These are phyloP conservation scores for Choanephora cucurbitarum DNA, from an alignment of 371 early-diverging fungal genomes.

Conservation along the genomic window DNA sequence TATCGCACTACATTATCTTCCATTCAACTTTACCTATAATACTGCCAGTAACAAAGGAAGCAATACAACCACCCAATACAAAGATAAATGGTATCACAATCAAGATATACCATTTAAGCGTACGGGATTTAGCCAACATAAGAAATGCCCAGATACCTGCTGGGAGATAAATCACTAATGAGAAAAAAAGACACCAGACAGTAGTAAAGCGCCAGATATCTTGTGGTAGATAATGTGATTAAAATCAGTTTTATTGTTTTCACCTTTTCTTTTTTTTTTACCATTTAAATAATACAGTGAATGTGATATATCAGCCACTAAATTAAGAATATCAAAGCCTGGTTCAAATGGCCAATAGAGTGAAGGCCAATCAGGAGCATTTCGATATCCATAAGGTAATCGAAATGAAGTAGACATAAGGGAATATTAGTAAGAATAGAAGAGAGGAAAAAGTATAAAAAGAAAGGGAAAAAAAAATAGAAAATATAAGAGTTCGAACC, in stretches of 20 bases:
- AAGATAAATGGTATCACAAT: constrained; percentile 55
- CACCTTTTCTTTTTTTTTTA: constrained; percentile 11
- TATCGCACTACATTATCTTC: background rate
- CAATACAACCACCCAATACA: constrained; percentile 51
- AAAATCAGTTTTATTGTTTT: background rate
- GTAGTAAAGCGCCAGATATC: constrained; percentile 55
- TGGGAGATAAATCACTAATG: constrained; percentile 42
- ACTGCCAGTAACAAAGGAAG: constrained; percentile 62
- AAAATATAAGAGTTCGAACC: background rate
- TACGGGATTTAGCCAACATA: constrained; percentile 53
- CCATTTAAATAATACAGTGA: constrained; percentile 49
- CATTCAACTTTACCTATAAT: constrained; percentile 52
- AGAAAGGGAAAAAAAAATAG: constrained; percentile 3
- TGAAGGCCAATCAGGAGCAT: constrained; percentile 61
- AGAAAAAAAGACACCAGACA: constrained; percentile 51
- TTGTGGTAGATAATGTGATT: no score
- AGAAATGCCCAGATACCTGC: constrained; percentile 56
- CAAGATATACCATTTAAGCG: constrained; percentile 52
- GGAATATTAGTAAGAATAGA: no score
- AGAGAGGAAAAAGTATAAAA: background rate
- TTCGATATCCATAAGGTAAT: constrained; percentile 57
- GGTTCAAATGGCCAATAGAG: constrained; percentile 65
- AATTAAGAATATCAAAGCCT: constrained; percentile 39
- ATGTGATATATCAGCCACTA: constrained; percentile 49
- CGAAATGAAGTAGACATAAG: constrained; percentile 45